Evolutionary conservation across 2,329 filamentous ascomycete species (phyloP), one percentile per base, ranked within the genome.

Genomic region (Stemphylium beticola): DNA sequence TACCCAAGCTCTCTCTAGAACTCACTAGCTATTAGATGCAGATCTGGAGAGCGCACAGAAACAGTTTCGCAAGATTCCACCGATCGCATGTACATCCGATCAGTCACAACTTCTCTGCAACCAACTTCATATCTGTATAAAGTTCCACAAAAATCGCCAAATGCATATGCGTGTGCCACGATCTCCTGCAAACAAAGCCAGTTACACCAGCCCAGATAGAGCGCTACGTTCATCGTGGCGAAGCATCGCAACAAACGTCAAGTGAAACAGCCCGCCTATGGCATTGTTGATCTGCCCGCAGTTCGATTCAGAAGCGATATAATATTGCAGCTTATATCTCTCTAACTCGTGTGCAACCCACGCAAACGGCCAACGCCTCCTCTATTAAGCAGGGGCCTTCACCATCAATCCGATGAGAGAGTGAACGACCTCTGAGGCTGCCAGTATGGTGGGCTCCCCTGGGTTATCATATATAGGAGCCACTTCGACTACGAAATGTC

Each of bases 401-500:
- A 80, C 79, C 75, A 82, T 82, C 29, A 83, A 57, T 3, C 71
- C 71, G 20, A 84, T 70, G 38, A 85, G 61, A 7, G 81, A 82
- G 44, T 80, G 76, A 0, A 79, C 82, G 6, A 85, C 77, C 60
- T 84, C 81, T 4, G 82, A 80, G n/a, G 82, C 83, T 12, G 82
- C 82, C 24, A 85, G 69, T 1, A 77, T 81, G 0, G 85, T 86
- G 15, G 81, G 78, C 69, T 87, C 84, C 0, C 84, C 85, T 53
- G 82, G 76, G 32, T 83, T 86, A 63, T 87, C 85, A 66, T 87
- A 87, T 2, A 84, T 79, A 1, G 85, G 85, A 22, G 84, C 82
- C 24, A 87, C 84, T 66, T 87, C 85, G 31, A 87, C 84, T 79
- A 40, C 36, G 9, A 44, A 17, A 29, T n/a, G 1, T 15, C 11